Conservation (phyloP, 169 alveolate genomes). For the Plasmodium cynomolgi region DNA sequence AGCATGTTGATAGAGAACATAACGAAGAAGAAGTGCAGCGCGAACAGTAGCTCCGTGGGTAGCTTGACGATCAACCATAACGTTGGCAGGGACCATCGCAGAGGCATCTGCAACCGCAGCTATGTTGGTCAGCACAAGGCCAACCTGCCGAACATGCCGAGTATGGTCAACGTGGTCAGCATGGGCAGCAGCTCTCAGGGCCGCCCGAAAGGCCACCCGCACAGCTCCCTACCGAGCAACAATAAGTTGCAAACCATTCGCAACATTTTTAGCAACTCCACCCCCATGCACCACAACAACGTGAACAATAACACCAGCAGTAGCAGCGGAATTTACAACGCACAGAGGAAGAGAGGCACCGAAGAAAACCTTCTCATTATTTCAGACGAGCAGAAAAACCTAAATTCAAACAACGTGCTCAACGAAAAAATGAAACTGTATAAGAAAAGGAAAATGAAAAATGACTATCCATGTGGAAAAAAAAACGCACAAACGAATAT, state of each 20-base stretch:
- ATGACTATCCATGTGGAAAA: slow-evolving; percentile 3
- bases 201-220: neutral
- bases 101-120: neutral
- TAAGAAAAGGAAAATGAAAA: slow-evolving; percentile 54
- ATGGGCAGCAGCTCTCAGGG: neutral
- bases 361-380: slow-evolving; percentile 19
- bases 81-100: neutral
- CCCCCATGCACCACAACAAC: neutral
- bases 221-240: neutral
- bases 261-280: neutral
- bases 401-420: neutral
- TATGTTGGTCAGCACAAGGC: neutral
- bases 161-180: neutral
- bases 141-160: neutral
- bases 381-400: slow-evolving; percentile 10
- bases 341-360: slow-evolving; percentile 8
- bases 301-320: neutral
- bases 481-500: neutral
- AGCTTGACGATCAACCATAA: neutral
- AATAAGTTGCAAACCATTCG: neutral
- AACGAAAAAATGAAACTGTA: slow-evolving; percentile 38
- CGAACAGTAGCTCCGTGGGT: neutral
- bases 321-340: neutral
- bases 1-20: slow-evolving; percentile 15
- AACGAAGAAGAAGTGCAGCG: slow-evolving; percentile 12